Base-by-base conservation (phyloP, 2,329 filamentous ascomycete species). In the Phaeosphaeria sp. region DNA sequence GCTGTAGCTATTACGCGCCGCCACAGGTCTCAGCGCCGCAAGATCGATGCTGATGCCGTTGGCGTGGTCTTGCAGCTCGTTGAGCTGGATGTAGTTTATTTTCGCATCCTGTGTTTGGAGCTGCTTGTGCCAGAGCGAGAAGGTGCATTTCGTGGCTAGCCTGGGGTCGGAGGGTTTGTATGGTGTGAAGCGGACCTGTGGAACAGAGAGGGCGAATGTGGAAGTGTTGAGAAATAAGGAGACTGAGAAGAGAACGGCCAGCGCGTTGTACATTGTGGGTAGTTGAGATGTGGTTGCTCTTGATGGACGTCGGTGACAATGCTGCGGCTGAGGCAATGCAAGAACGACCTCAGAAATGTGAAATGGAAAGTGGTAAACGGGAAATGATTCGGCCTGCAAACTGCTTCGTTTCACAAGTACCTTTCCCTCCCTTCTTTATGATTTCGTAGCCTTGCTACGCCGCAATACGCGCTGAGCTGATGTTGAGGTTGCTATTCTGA, bases 111-210 rank as follows among this genome's bases (percentile, higher is more conserved):
- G 18, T 21, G 17, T 33, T 21, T 33, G 40, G 39, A 57, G 13
- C 49, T 64, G 64, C 27, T 61, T 65, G 22, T 68, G 66, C 44
- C 44, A 62, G 39, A 67, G 56, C 20, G 51, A 60, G 50, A 67
- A 67, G 0, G 61, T 67, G 56, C 66, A 68, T 49, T 60, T 59
- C 5, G 59, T 21, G 2, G 42, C 39, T 9, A 59, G 49, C 4
- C 24, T 21, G 20, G 27, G 30, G 17, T 40, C 11, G 9, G 50
- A 6, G n/a, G 42, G 17, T 20, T 40, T n/a, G 11, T 49, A 40
- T 24, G 48, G 50, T 27, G 22, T 18, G 7, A 56, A 21, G 43
- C 24, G 43, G 46, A 55, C 11, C 40, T 51, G 33, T 43, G 51
- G 50, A 51, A 52, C 44, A n/a, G 18, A 36, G 7, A 50, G 30